Conservation (phyloP, 768 basidiomycete genomes). For the Mycena metata region DNA sequence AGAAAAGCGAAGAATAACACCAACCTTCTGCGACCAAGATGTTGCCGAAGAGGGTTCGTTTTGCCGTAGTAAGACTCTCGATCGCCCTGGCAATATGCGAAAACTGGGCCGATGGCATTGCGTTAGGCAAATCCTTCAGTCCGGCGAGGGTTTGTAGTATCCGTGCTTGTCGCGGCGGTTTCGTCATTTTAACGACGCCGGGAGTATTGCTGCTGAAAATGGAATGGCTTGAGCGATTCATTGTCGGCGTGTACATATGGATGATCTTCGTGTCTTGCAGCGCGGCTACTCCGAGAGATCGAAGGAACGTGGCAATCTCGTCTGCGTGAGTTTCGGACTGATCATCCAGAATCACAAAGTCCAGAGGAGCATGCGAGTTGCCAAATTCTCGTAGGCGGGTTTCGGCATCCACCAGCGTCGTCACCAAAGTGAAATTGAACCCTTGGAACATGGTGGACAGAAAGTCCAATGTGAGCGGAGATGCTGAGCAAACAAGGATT, state of each 20-base stretch:
- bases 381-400: slow-evolving; percentile 52
- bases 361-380: slow-evolving; percentile 54
- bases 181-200: slow-evolving; percentile 77
- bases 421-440: slow-evolving; percentile 61
- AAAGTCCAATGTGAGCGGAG: slow-evolving; percentile 63
- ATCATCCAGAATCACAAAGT: slow-evolving; percentile 78
- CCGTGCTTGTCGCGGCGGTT: slow-evolving; percentile 73
- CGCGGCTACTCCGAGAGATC: slow-evolving; percentile 51
- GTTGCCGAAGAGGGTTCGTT: slow-evolving; percentile 73
- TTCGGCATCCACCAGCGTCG: slow-evolving; percentile 62
- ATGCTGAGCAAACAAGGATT: slow-evolving; percentile 71
- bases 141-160: slow-evolving; percentile 73
- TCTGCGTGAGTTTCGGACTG: slow-evolving; percentile 72
- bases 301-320: slow-evolving; percentile 65
- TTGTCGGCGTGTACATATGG: slow-evolving; percentile 80
- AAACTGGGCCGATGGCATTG: slow-evolving; percentile 53
- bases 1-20: slow-evolving; percentile 18
- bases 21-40: slow-evolving; percentile 81
- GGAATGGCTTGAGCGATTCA: slow-evolving; percentile 65
- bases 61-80: slow-evolving; percentile 61
- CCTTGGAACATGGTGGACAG: slow-evolving; percentile 69
- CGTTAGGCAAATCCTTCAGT: slow-evolving; percentile 66
- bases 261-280: slow-evolving; percentile 73
- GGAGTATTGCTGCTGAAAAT: slow-evolving; percentile 65
- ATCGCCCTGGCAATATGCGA: slow-evolving; percentile 57